Percentiles rank a stretch among this genome's conserved stretches.
Conservation (phyloP, 169 alveolate species). For the Theileria sp. region DNA sequence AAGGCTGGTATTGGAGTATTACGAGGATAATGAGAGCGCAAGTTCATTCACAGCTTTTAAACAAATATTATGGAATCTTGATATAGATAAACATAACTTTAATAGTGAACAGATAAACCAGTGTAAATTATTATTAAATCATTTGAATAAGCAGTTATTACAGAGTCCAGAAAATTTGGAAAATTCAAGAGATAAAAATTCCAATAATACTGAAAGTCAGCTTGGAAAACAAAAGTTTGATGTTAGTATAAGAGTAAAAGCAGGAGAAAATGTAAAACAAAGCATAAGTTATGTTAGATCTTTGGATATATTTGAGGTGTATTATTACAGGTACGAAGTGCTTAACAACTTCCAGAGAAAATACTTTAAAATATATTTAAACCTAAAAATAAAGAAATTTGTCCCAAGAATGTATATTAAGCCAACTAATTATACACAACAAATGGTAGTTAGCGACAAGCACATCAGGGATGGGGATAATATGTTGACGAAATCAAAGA, state of each 20-base stretch:
- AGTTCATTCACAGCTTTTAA: neutral
- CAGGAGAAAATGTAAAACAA: neutral
- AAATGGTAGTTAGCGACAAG: neutral
- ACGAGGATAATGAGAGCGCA: neutral
- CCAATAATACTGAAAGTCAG: neutral
- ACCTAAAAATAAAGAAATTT: neutral
- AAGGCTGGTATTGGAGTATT: neutral
- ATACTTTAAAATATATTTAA: neutral
- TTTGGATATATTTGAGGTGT: neutral
- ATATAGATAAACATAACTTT: neutral
- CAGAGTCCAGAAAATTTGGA: neutral
- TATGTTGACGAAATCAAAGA: neutral
- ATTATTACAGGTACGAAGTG: slow-evolving; percentile 15
- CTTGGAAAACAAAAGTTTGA: neutral
- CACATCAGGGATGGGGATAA: neutral
- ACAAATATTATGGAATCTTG: neutral
- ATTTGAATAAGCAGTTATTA: neutral
- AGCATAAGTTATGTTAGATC: neutral
- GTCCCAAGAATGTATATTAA: neutral
- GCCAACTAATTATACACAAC: neutral
- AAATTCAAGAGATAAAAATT: neutral
- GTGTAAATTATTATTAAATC: neutral
- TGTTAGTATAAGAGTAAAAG: neutral
- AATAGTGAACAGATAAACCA: neutral
- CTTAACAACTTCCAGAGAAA: neutral